phyloP scores from a whole-genome alignment of 192 early-diverging fungal genomes.

The Umbelopsis sp. region DNA sequence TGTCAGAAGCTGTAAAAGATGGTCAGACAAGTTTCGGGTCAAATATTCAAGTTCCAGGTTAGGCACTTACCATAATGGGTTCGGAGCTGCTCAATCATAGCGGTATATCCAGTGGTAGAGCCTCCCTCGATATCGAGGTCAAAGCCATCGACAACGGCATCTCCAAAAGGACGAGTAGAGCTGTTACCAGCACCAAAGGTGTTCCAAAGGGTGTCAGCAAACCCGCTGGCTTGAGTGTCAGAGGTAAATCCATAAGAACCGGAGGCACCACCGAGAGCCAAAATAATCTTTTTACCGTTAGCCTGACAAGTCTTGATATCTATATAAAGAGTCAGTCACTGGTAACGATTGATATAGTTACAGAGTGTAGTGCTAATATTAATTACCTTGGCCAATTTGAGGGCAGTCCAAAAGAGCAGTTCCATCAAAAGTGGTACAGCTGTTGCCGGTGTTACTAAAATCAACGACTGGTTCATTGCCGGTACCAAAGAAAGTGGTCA shows the following conservation, averaged over 20 bases:
- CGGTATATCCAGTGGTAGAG: constrained; percentile 24
- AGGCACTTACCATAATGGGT: constrained; percentile 2
- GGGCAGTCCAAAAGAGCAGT: constrained; percentile 57
- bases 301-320: constrained; percentile 65
- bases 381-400: constrained; percentile 42
- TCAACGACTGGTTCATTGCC: constrained; percentile 8
- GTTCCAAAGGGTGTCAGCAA: constrained; percentile 31
- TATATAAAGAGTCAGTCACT: not conserved
- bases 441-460: constrained; percentile 7
- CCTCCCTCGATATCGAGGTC: constrained; percentile 34
- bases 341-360: not conserved
- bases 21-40: no score
- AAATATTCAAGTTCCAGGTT: no score
- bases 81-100: constrained; percentile 25
- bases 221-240: constrained; percentile 7
- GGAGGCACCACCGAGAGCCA: constrained; percentile 58
- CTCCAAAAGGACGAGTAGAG: constrained; percentile 27
- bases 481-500: constrained; percentile 18
- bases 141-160: constrained; percentile 32
- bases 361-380: not conserved
- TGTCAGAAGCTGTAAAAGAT: constrained; percentile 35
- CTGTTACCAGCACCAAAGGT: constrained; percentile 25
- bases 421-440: constrained; percentile 24
- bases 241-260: constrained; percentile 38
- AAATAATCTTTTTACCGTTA: constrained; percentile 53